Evolutionary conservation across 1,284 basidiomycete genomes (phyloP).

Genomic region (Apiotrichum mycotoxinovorans): DNA sequence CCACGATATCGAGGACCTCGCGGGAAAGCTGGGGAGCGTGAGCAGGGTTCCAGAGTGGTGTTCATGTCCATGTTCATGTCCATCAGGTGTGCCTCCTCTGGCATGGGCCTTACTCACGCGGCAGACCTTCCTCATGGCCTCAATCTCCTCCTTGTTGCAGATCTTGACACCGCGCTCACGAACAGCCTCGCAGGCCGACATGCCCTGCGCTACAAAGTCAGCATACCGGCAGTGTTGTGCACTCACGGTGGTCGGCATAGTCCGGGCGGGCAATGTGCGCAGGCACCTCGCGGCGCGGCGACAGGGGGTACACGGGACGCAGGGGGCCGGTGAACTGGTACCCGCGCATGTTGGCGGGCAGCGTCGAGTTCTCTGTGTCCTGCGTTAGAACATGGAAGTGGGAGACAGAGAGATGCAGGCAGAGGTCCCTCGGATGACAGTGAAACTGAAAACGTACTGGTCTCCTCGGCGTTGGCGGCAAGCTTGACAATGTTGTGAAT

Average conservation of each 20-base stretch:
- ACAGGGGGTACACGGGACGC: constrained; percentile 49
- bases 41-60: too few relatives aligned
- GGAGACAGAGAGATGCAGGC: too few relatives aligned
- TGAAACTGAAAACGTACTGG: constrained; percentile 25
- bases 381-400: constrained; percentile 7
- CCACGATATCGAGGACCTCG: constrained; percentile 87
- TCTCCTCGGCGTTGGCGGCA: constrained; percentile 36
- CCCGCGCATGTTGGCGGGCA: constrained; percentile 44
- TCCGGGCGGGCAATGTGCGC: constrained; percentile 47
- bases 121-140: constrained; percentile 49
- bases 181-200: constrained; percentile 37
- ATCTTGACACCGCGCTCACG: constrained; percentile 40
- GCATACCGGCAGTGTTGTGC: not conserved
- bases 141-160: constrained; percentile 48
- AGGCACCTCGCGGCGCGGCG: constrained; percentile 42
- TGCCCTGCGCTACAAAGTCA: constrained; percentile 40
- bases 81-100: too few relatives aligned
- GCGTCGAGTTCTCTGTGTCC: constrained; percentile 32
- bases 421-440: not conserved
- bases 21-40: constrained; percentile 64
- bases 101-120: too few relatives aligned
- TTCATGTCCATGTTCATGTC: too few relatives aligned
- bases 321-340: constrained; percentile 49
- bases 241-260: constrained; percentile 51
- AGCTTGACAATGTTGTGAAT: constrained; percentile 48